These are phyloP conservation scores for Castanea sativa DNA, from an alignment of 306 rosid species.

Conservation along the genomic window DNA sequence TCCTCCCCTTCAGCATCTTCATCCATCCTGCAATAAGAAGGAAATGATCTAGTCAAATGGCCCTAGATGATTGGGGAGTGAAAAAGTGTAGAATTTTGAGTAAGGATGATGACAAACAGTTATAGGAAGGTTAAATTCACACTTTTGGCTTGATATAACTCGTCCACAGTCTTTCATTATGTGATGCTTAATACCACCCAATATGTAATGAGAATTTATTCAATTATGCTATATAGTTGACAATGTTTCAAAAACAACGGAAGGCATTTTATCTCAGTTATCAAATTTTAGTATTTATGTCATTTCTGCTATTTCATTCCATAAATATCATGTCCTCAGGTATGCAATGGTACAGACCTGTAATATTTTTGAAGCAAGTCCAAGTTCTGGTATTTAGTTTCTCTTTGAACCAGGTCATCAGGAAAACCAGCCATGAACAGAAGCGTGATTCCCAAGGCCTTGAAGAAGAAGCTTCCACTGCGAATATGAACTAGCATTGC, in stretches of 20 bases:
- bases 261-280: neutral
- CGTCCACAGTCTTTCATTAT: neutral
- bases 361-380: slow-evolving; percentile 87
- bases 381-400: slow-evolving; percentile 76
- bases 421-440: slow-evolving; percentile 96
- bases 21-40: slow-evolving; percentile 57
- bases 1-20: slow-evolving; percentile 70
- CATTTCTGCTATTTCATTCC: slow-evolving; percentile 9
- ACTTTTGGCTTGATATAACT: neutral
- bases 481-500: slow-evolving; percentile 65
- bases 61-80: neutral
- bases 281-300: neutral
- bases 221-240: neutral
- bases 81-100: neutral
- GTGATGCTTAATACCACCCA: neutral
- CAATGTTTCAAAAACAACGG: neutral
- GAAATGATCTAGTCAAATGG: slow-evolving; percentile 9
- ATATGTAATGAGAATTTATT: neutral
- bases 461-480: slow-evolving; percentile 91
- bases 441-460: slow-evolving; percentile 82
- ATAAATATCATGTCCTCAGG: neutral
- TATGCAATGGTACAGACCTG: slow-evolving; percentile 48
- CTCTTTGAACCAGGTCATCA: slow-evolving; percentile 67
- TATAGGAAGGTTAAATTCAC: neutral
- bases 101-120: neutral